A percentile compares a stretch with the other conserved stretches of the same genome.
Conservation (phyloP, 2,329 filamentous ascomycete genomes). For the Ilyonectria sp. region DNA sequence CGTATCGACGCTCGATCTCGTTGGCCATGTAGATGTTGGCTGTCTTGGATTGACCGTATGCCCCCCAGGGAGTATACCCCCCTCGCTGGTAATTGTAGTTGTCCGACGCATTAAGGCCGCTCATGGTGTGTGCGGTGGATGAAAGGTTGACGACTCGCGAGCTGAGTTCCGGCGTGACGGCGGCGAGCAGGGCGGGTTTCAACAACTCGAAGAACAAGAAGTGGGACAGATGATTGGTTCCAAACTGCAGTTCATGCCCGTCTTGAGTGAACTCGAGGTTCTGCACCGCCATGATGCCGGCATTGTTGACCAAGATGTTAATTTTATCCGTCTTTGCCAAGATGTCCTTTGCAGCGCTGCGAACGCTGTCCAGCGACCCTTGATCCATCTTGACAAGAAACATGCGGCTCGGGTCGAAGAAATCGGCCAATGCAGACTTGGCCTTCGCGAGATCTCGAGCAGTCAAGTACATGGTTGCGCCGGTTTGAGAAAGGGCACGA, state of each 20-base stretch:
- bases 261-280: slow-evolving; percentile 23
- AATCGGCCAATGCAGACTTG: slow-evolving; percentile 44
- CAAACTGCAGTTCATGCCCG: slow-evolving; percentile 35
- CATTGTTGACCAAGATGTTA: slow-evolving; percentile 45
- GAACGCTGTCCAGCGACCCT: slow-evolving; percentile 2
- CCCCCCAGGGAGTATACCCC: slow-evolving; percentile 46
- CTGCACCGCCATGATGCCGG: slow-evolving; percentile 38
- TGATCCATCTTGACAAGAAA: slow-evolving; percentile 10
- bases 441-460: slow-evolving; percentile 54
- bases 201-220: slow-evolving; percentile 27
- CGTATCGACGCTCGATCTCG: slow-evolving; percentile 10
- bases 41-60: slow-evolving; percentile 41
- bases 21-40: slow-evolving; percentile 63
- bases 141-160: slow-evolving; percentile 15
- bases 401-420: slow-evolving; percentile 15
- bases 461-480: slow-evolving; percentile 55
- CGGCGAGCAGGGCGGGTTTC: slow-evolving; percentile 15
- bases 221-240: slow-evolving; percentile 9
- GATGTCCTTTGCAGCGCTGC: not conserved
- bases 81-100: slow-evolving; percentile 35
- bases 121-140: not conserved
- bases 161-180: not conserved
- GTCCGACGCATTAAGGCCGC: slow-evolving; percentile 10
- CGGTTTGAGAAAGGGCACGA: slow-evolving; percentile 54
- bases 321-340: not conserved